Evolutionary conservation across 345 rosid species (phyloP), one percentile per base, ranked within the genome.

Genomic region (Chamaenerion angustifolium): DNA sequence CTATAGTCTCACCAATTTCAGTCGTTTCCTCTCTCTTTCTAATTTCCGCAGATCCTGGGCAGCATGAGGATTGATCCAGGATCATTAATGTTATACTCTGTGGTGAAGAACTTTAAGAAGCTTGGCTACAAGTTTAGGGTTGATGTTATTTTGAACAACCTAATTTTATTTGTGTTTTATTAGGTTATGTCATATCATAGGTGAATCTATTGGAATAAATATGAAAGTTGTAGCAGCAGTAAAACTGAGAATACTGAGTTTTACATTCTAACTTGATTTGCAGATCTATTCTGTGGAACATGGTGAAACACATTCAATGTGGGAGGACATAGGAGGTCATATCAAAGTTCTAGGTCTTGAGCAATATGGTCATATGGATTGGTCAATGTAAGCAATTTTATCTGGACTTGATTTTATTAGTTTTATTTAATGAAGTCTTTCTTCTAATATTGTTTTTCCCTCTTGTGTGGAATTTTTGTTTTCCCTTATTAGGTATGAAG

Each of bases 91-190:
- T 71, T 90, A 64, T 49, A 81, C 64, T 74, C 92, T 7, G 67
- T 90, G 57, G 63, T 76, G 63, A 79, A 71, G 80, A 86, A 80
- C 74, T 81, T 86, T 40, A 85, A 66, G 68, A 67, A 70, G 54
- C 77, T 90, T 69, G 98, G 96, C 42, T 90, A 86, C 66, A 66
- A 57, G 8, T 63, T 86, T 56, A 66, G 76, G 96, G 98, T 86
- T 44, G 43, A 42, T 56, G 57, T 55, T 56, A 62, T 25, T 45
- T 31, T 23, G 27, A 23, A 23, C 27, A 23, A 23, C 2, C 40
- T 5, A 16, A 42, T 52, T 11, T 12, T 2, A 10, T 48, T 11
- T n/a, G 8, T 11, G 14, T 8, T 42, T 42, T 11, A n/a, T n/a
- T n/a, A n/a, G n/a, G n/a, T n/a, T n/a, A n/a, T n/a, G n/a, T n/a